Evolutionary conservation across 2,329 filamentous ascomycete species (phyloP).

Genomic region (Pezizomycotina sp.): DNA sequence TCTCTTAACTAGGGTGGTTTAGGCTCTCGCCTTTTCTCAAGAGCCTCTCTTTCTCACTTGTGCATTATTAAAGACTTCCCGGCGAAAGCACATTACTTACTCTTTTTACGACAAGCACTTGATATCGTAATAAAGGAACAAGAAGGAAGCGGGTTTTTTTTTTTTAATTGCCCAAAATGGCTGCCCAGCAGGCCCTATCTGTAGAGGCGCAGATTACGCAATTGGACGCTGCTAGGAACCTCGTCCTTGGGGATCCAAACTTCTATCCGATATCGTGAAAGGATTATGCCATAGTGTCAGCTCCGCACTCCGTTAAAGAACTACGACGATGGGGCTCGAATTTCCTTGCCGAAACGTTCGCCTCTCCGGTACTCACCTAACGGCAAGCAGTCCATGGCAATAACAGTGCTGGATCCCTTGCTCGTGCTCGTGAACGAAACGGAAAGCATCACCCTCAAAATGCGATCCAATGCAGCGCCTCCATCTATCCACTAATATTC

Average conservation of each 20-base stretch:
- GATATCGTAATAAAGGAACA: too few species aligned
- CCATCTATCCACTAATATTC: conserved; percentile 82
- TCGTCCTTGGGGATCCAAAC: conserved; percentile 69
- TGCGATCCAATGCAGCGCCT: conserved; percentile 73
- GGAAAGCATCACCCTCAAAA: conserved; percentile 70
- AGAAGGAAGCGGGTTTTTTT: background rate
- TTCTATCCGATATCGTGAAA: conserved; percentile 87
- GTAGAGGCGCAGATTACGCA: conserved; percentile 67
- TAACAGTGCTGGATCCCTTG: conserved; percentile 62
- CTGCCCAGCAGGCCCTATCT: conserved; percentile 29
- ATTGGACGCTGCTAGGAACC: conserved; percentile 75
- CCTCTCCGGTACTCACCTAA: conserved; percentile 64
- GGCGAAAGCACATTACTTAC: too few species aligned
- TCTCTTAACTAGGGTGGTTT: too few species aligned
- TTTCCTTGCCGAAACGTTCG: conserved; percentile 89
- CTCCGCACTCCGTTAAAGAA: conserved; percentile 52
- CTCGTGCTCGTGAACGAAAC: conserved; percentile 54
- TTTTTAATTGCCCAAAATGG: background rate
- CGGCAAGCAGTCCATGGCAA: conserved; percentile 60
- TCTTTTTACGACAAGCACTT: too few species aligned
- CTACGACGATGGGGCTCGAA: conserved; percentile 90
- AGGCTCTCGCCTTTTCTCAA: too few species aligned
- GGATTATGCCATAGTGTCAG: conserved; percentile 73
- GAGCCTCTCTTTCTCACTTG: too few species aligned
- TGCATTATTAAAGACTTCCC: too few species aligned